Evolutionary conservation across 768 basidiomycete genomes (phyloP), one percentile per base, ranked within the genome.

Genomic region (Mycena chlorophos): DNA sequence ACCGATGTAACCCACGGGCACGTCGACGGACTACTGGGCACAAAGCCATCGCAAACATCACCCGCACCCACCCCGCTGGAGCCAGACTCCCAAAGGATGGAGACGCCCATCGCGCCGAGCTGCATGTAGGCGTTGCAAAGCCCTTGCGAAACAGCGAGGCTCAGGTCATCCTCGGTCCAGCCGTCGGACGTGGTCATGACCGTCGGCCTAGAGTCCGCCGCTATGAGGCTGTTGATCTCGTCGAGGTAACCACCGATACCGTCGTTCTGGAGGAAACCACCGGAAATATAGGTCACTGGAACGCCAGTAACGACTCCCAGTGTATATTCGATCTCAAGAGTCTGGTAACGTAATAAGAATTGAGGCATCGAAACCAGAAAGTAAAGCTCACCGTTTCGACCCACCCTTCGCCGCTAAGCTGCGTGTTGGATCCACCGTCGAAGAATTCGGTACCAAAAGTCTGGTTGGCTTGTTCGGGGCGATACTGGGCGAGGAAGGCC

Each of bases 311-410:
- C 55, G 25, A 74, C 34, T 10, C 73, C 73, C 31, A 73, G 54
- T 19, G 73, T 73, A 54, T 70, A 72, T 46, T 75, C 69, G 20
- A 66, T 70, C 53, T 75, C 73, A 25, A 75, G 64, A 55, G 71
- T 65, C n/a, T n/a, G n/a, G n/a, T n/a, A n/a, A n/a, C n/a, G n/a
- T n/a, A n/a, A n/a, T n/a, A n/a, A n/a, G n/a, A n/a, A n/a, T n/a
- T n/a, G n/a, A n/a, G 17, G 66, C 66, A 38, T 63, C 62, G 25
- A 51, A 27, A 25, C 62, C 62, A 31, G 62, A 55, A 12, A 28
- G 31, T 51, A n/a, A n/a, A n/a, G n/a, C n/a, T n/a, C n/a, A n/a
- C n/a, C n/a, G n/a, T n/a, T n/a, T n/a, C n/a, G n/a, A n/a, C n/a
- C n/a, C n/a, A n/a, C n/a, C n/a, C n/a, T n/a, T n/a, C n/a, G n/a